Conservation (phyloP, 768 basidiomycete species). For the Boletus rubroflammeus region DNA sequence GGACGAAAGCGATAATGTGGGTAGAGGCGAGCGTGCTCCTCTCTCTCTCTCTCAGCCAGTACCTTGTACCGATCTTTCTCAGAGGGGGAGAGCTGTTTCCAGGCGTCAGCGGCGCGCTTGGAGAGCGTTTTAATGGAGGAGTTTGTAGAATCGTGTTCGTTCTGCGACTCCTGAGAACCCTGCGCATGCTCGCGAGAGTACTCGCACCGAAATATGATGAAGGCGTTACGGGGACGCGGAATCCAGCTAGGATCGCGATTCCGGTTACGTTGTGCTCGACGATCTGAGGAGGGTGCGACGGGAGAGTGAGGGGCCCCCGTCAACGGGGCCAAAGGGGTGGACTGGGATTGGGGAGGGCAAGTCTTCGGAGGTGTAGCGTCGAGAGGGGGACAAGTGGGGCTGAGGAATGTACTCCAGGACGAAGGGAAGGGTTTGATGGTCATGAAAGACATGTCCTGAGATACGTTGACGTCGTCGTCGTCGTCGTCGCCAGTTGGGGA, state of each 20-base stretch:
- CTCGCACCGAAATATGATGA: conserved; percentile 71
- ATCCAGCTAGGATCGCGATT: conserved; percentile 54
- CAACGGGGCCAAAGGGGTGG: background rate
- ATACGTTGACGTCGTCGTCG: conserved; percentile 27
- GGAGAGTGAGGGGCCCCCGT: background rate
- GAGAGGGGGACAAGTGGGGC: conserved; percentile 17
- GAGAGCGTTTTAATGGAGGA: conserved; percentile 55
- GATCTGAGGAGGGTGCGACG: conserved; percentile 36
- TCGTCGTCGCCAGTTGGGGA: conserved; percentile 28
- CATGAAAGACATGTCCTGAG: conserved; percentile 14
- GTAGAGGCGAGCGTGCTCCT: conserved; percentile 52
- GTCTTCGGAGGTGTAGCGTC: background rate
- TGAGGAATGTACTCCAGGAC: conserved; percentile 1
- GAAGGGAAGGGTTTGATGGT: conserved; percentile 2
- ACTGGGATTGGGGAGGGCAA: background rate
- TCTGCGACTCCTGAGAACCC: conserved; percentile 33
- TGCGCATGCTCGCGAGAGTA: conserved; percentile 49
- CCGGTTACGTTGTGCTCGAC: conserved; percentile 38
- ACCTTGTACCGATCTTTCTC: conserved; percentile 49
- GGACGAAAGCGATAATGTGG: conserved; percentile 67
- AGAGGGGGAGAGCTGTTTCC: conserved; percentile 52
- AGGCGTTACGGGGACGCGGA: conserved; percentile 65
- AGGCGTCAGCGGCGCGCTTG: conserved; percentile 74
- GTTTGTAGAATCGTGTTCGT: conserved; percentile 17
- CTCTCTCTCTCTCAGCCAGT: conserved; percentile 53